Evolutionary conservation across 1,284 basidiomycete genomes (phyloP), one percentile per base, ranked within the genome.

Genomic region (Pascua guehoae): DNA sequence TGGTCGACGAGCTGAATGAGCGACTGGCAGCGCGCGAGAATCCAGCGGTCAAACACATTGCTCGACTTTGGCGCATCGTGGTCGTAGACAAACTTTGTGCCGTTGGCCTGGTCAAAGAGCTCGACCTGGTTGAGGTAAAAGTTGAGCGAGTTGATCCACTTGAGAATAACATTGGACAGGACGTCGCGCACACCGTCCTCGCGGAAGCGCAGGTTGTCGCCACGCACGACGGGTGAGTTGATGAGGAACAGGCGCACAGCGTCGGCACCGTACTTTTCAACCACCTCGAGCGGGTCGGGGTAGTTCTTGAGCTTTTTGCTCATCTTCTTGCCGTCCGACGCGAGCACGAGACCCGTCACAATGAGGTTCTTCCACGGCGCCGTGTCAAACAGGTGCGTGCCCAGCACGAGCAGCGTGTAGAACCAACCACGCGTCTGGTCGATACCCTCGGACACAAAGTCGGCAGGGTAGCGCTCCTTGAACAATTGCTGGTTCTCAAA

Each of bases 261-360:
- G 73, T 99, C 96, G 41, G 95, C 96, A 58, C 96, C 95, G 77
- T 92, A 97, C 68, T 86, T 86, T 73, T 94, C 83, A 63, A 99
- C 88, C 74, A 98, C 84, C 58, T 92, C 69, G 73, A 87, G 91
- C 9, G 96, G 96, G 75, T 99, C 95, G n/a, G 96, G 95, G 78
- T 94, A 99, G 79, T 99, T 99, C 75, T 88, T 88, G 63, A 96
- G 79, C 78, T 91, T 95, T 81, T 99, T 99, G 81, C 90, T 93
- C 96, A 99, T 99, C 82, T 99, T 99, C 83, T 96, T 97, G 54
- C 96, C 96, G 71, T 99, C 94, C 86, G 88, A 88, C 44, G 95
- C 96, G 51, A 98, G 86, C 41, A 99, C 92, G 54, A 98, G 86
- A 69, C 96, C 96, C 49, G 88, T 92, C 48, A 94, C 91, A 64